Conservation (phyloP, 1,284 basidiomycete genomes). For the Ceratobasidium sp. region DNA sequence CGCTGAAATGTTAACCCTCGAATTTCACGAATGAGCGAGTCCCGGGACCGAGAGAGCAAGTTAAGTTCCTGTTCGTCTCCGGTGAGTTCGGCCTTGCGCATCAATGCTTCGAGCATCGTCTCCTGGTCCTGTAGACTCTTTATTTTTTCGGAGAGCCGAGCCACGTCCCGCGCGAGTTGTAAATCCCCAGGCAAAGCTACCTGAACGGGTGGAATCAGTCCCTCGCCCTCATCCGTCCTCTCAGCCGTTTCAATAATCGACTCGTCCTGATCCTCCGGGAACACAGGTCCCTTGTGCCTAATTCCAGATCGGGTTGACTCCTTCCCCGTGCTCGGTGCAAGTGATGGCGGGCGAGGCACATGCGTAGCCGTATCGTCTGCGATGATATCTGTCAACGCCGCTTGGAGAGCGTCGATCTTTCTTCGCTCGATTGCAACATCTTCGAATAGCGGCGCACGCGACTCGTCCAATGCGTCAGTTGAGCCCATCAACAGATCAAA, state of each 20-base stretch:
- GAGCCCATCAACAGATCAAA: conserved; percentile 76
- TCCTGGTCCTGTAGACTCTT: conserved; percentile 80
- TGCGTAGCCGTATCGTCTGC: conserved; percentile 63
- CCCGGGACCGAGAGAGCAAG: conserved; percentile 80
- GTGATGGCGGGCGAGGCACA: background rate
- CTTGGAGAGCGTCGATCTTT: conserved; percentile 88
- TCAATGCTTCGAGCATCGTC: conserved; percentile 80
- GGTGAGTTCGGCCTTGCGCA: conserved; percentile 92
- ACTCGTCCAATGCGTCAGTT: conserved; percentile 58
- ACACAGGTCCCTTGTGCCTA: conserved; percentile 25
- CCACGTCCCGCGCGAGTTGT: conserved; percentile 82
- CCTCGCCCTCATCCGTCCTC: conserved; percentile 37
- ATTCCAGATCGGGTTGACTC: background rate
- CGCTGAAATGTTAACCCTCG: conserved; percentile 88
- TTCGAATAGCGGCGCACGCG: conserved; percentile 78
- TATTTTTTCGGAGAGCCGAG: conserved; percentile 75
- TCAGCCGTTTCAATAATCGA: conserved; percentile 44
- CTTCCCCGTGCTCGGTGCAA: background rate
- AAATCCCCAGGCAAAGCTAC: conserved; percentile 85
- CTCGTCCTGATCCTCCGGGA: conserved; percentile 54
- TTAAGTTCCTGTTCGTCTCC: conserved; percentile 86
- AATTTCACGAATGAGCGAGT: conserved; percentile 80
- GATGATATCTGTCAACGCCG: conserved; percentile 92
- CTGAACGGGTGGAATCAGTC: conserved; percentile 59
- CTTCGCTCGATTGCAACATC: conserved; percentile 69